These are phyloP conservation scores for Chloris gayana DNA, from an alignment of 176 grass and related monocot species.

Conservation along the genomic window DNA sequence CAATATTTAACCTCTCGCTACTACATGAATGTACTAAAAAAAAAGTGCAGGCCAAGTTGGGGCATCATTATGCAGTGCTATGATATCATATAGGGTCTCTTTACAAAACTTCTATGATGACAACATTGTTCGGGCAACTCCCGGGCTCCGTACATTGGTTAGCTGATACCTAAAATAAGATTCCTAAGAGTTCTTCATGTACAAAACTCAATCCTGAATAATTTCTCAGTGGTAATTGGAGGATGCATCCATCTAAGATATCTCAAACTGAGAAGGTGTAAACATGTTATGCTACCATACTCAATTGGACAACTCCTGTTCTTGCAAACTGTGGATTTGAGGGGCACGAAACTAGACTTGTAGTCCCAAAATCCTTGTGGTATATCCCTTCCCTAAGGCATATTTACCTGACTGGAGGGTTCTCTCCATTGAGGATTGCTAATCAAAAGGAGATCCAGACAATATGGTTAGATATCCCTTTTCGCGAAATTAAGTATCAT, in stretches of 20 bases:
- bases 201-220: conserved; percentile 2
- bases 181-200: conserved; percentile 50
- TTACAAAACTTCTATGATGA: conserved; percentile 5
- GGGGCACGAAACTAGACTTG: not conserved
- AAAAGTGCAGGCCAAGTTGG: no score
- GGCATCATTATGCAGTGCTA: not conserved
- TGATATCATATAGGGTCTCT: conserved; percentile 14
- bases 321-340: conserved; percentile 42
- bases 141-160: conserved; percentile 26
- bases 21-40: no score
- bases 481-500: not conserved
- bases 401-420: not conserved
- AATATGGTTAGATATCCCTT: not conserved
- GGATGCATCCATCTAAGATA: conserved; percentile 44
- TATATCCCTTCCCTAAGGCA: conserved; percentile 36
- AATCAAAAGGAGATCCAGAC: not conserved
- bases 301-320: conserved; percentile 39
- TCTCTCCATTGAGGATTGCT: not conserved
- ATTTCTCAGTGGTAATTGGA: conserved; percentile 28
- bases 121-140: not conserved
- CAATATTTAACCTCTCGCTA: no score
- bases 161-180: conserved; percentile 18
- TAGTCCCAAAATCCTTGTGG: conserved; percentile 42
- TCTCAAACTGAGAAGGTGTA: conserved; percentile 17
- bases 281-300: conserved; percentile 1